Conservation (phyloP, 495 filamentous ascomycete species). For the Hyaloscypha hepaticicola region DNA sequence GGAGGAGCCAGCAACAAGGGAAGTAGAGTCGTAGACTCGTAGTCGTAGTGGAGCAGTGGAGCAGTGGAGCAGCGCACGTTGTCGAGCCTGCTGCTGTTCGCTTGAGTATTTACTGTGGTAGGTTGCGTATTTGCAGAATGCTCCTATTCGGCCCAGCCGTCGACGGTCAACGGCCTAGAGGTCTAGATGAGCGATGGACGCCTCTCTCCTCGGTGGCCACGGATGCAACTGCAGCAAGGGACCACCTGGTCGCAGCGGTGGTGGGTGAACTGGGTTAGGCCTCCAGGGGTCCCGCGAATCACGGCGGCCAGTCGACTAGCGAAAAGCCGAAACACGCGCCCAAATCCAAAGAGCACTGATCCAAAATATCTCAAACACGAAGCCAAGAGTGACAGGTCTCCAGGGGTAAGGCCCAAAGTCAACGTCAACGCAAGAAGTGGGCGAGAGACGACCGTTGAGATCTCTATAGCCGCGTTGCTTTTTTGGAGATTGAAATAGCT, state of each 20-base stretch:
- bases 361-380: constrained; percentile 30
- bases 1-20: too few relatives aligned
- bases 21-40: not conserved
- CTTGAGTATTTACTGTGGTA: too few relatives aligned
- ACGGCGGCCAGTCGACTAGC: constrained; percentile 4
- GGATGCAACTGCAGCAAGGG: too few relatives aligned
- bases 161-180: too few relatives aligned
- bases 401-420: constrained; percentile 13
- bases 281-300: not conserved
- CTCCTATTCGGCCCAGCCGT: too few relatives aligned
- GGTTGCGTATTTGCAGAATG: too few relatives aligned
- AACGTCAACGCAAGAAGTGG: constrained; percentile 12
- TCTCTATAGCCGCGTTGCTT: constrained; percentile 5
- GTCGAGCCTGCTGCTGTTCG: not conserved
- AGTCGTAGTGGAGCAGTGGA: not conserved
- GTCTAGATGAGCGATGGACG: too few relatives aligned
- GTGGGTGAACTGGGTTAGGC: not conserved
- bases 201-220: not conserved
- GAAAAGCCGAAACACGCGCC: constrained; percentile 29
- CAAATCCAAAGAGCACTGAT: constrained; percentile 14
- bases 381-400: constrained; percentile 16
- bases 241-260: not conserved
- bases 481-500: not conserved
- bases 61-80: too few relatives aligned
- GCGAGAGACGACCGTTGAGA: constrained; percentile 1